Evolutionary conservation across 164 flowering plant genomes (phyloP), one percentile per base, ranked within the genome.

Genomic region (Kingdonia uniflora): DNA sequence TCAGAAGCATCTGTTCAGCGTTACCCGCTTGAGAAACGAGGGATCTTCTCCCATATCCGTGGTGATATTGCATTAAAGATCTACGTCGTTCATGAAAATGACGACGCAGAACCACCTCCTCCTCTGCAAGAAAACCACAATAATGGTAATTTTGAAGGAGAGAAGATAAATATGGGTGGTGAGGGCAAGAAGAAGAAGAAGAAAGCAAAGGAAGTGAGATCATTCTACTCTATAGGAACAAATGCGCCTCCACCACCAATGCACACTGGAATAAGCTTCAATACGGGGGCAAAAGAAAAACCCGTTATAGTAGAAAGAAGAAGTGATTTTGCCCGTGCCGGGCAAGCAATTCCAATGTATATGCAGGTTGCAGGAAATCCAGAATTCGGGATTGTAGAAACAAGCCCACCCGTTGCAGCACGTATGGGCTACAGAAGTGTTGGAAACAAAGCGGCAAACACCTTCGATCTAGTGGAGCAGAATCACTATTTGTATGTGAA

Each of bases 1-100:
- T 54, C 76, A 1, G 81, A 78, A 15, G 78, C 89, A 13, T 8
- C 48, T 0, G 59, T 74, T 47, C 78, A 82, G 24, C 64, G 89
- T 0, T 87, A 80, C 76, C 96, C 97, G 0, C 90, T 91, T 14
- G 92, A 91, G 45, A 87, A 91, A 54, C 72, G 97, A 0, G 86
- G 95, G 33, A 56, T 83, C 7, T 91, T 91, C 45, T 87, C 96
- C 5, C 63, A 80, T 51, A 78, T 85, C 19, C 76, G 74, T 23
- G 97, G 97, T 0, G 96, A 91, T 33, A 77, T 91, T 0, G 80
- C 80, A 0, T 70, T 91, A 1, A 74, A 58, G 53, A 52, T 80
- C 2, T 80, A 77, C 39, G 60, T 57, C 0, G 37, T 59, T 14
- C 54, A 51, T 8, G 35, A 8, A 29, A 8, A 29, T 29, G 5